Base-by-base conservation (phyloP, 352 stramenopile species). In the Globisporangium yorkense region DNA sequence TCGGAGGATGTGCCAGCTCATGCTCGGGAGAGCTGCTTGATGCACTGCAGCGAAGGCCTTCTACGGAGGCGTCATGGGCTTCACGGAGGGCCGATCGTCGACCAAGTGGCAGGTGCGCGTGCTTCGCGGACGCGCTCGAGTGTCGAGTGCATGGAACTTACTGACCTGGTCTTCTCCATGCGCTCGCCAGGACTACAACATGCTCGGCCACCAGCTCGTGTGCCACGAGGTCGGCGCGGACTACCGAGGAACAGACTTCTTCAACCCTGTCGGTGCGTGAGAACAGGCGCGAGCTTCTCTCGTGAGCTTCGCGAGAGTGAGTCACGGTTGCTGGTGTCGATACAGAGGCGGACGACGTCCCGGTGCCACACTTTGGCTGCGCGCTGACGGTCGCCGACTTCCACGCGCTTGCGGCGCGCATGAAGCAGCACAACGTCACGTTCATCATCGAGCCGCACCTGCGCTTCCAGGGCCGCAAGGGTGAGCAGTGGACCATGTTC, bases 401-500 rank as follows among this genome's bases (percentile, higher is more conserved):
- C 73, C 80, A 98, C 70, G 70, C 46, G 5, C 70, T 99, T 48
- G 87, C 92, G 3, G 60, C 96, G 58, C 77, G 89, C 10, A 62
- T 99, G 16, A 65, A 85, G 51, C 61, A 69, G 4, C 65, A 85
- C 7, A 74, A 74, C 31, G 80, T 98, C 21, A 66, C 94, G 43
- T 99, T 98, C 67, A 96, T 99, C 57, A 96, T 99, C 49, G 79
- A 98, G 65, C 97, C 96, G 18, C 94, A 98, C 66, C 69, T 98
- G 43, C 80, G 96, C 59, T 99, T 99, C 63, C 54, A 89, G 45
- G 96, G 91, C 24, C 77, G 84, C 61, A 96, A 97, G 54, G 96
- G 97, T 8, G 97, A 99, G 69, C 97, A 99, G 67, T 98, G 88
- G 88, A 99, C 97, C 39, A 99, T 99, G 97, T 99, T 99, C 73